These are phyloP conservation scores for Edaphochlamys debaryana DNA, from an alignment of 139 green algal species.

Conservation along the genomic window DNA sequence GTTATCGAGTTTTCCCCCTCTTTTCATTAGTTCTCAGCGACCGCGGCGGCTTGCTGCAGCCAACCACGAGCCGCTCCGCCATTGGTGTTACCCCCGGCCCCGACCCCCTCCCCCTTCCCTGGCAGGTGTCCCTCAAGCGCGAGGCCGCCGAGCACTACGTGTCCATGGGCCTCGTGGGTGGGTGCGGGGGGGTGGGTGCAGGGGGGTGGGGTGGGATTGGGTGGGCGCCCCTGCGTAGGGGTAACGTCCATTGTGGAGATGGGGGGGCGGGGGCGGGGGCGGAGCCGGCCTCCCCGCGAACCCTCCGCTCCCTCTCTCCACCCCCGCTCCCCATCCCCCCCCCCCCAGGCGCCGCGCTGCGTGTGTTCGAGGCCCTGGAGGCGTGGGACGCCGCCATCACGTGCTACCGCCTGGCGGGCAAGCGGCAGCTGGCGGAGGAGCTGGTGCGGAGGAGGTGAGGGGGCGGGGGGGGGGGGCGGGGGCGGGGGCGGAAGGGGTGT, in stretches of 20 bases:
- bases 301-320: neutral
- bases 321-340: neutral
- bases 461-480: neutral
- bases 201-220: neutral
- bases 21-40: too few species aligned
- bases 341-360: conserved; percentile 68
- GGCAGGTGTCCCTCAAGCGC: conserved; percentile 65
- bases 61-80: neutral
- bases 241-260: too few species aligned
- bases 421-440: conserved; percentile 63
- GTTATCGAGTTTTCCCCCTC: too few species aligned
- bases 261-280: neutral
- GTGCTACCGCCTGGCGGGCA: conserved; percentile 88
- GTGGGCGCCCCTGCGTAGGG: neutral
- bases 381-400: conserved; percentile 90
- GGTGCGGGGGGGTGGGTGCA: neutral
- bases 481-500: neutral
- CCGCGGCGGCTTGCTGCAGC: too few species aligned
- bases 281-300: neutral
- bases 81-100: too few species aligned
- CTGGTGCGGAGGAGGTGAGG: conserved; percentile 70
- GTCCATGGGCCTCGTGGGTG: conserved; percentile 81
- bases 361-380: conserved; percentile 86
- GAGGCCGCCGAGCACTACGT: conserved; percentile 89
- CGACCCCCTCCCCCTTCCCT: neutral